These are phyloP conservation scores for Glycine latifolia DNA, from an alignment of 306 rosid species.

Conservation along the genomic window DNA sequence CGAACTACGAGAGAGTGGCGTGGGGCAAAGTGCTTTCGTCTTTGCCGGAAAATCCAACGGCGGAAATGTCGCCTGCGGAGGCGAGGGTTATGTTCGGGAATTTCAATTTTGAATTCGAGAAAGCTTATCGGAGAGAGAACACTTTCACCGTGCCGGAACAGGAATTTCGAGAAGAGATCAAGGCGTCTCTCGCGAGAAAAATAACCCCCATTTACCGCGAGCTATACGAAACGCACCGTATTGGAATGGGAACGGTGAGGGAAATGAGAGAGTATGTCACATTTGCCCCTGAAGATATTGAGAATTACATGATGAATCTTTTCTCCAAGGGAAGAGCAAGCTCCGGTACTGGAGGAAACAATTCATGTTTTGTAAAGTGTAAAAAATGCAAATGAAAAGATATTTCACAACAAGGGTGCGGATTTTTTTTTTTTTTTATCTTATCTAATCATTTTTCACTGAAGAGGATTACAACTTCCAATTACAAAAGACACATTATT, in stretches of 20 bases:
- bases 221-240: constrained; percentile 4
- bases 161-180: background rate
- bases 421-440: background rate
- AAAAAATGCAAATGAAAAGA: background rate
- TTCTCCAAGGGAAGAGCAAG: background rate
- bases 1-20: constrained; percentile 13
- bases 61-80: background rate
- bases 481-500: background rate
- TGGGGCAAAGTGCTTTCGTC: constrained; percentile 20
- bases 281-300: constrained; percentile 30
- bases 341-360: background rate
- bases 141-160: background rate
- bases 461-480: too few species aligned
- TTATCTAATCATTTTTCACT: background rate
- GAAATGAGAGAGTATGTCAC: constrained; percentile 17
- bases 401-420: background rate
- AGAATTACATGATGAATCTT: constrained; percentile 15
- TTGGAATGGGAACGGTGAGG: background rate
- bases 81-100: background rate
- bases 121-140: constrained; percentile 3
- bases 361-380: background rate
- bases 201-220: background rate
- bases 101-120: constrained; percentile 24
- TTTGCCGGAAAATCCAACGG: background rate
- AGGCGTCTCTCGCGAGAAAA: background rate